A percentile compares a stretch with the other conserved stretches of the same genome.
phyloP scores from a whole-genome alignment of 768 basidiomycete species.

The Pulveroboletus ravenelii region DNA sequence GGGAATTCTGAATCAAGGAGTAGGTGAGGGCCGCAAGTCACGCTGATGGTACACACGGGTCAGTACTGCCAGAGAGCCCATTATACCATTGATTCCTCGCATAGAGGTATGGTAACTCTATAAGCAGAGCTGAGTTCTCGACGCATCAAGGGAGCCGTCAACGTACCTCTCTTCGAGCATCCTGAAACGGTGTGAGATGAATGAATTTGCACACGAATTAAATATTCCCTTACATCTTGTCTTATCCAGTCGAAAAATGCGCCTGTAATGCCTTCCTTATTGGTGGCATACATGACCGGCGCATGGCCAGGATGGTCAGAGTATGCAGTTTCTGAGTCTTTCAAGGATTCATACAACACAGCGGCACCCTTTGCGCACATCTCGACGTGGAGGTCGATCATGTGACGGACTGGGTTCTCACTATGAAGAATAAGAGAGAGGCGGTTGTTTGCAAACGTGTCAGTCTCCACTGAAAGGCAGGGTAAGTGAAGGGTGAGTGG shows the following conservation, averaged over 20 bases:
- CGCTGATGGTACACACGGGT: slow-evolving; percentile 11
- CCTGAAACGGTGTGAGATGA: slow-evolving; percentile 7
- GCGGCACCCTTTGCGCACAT: slow-evolving; percentile 12
- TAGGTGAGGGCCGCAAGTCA: background rate
- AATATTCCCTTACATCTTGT: slow-evolving; percentile 13
- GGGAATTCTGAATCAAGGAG: slow-evolving; percentile 26
- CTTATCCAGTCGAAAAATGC: slow-evolving; percentile 25
- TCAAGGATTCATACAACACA: slow-evolving; percentile 26
- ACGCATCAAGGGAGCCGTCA: background rate
- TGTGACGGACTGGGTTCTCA: slow-evolving; percentile 19
- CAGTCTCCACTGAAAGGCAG: slow-evolving; percentile 19
- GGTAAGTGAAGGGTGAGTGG: background rate
- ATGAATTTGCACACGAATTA: background rate
- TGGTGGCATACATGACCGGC: slow-evolving; percentile 18
- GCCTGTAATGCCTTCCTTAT: slow-evolving; percentile 16
- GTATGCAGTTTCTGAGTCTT: slow-evolving; percentile 16
- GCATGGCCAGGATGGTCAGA: slow-evolving; percentile 21
- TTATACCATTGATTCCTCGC: slow-evolving; percentile 20
- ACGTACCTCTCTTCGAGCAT: slow-evolving; percentile 18
- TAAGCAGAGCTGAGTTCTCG: background rate
- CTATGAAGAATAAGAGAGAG: slow-evolving; percentile 28
- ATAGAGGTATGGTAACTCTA: slow-evolving; percentile 24
- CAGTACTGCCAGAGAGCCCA: slow-evolving; percentile 24
- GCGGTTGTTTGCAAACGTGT: slow-evolving; percentile 34
- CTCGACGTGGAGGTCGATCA: slow-evolving; percentile 19